Conservation (phyloP, 345 rosid species). For the Eucalyptus camaldulensis region DNA sequence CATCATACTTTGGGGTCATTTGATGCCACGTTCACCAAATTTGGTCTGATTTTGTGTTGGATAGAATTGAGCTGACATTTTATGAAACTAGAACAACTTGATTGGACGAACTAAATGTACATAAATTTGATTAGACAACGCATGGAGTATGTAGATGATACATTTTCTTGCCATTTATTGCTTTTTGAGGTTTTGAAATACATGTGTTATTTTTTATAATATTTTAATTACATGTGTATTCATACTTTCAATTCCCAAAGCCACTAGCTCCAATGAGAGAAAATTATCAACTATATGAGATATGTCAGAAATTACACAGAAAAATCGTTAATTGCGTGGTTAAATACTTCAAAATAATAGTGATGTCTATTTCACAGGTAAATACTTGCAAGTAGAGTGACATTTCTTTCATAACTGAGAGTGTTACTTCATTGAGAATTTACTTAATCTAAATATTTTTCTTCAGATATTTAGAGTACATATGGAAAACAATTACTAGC, state of each 20-base stretch:
- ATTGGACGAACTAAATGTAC: not conserved
- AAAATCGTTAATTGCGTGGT: too few species aligned
- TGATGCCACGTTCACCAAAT: accelerated
- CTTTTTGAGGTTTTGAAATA: not conserved
- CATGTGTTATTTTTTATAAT: too few species aligned
- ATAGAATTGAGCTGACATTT: accelerated
- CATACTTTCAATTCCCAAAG: too few species aligned
- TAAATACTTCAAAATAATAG: too few species aligned
- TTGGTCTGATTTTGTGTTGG: not conserved
- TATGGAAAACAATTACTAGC: not conserved
- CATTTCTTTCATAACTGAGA: not conserved
- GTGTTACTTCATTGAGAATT: not conserved
- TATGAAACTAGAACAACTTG: not conserved
- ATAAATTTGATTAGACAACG: not conserved
- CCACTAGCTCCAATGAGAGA: too few species aligned
- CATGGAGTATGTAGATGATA: not conserved
- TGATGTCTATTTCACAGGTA: too few species aligned
- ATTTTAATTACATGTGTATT: too few species aligned
- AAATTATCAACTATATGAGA: too few species aligned
- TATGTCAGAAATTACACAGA: too few species aligned
- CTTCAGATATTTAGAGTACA: not conserved
- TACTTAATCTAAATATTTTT: too few species aligned
- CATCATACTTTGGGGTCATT: too few species aligned
- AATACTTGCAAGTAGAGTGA: not conserved
- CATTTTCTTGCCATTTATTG: too few species aligned